Evolutionary conservation across 2,329 filamentous ascomycete species (phyloP).

Genomic region (Phymatotrichopsis omnivora): DNA sequence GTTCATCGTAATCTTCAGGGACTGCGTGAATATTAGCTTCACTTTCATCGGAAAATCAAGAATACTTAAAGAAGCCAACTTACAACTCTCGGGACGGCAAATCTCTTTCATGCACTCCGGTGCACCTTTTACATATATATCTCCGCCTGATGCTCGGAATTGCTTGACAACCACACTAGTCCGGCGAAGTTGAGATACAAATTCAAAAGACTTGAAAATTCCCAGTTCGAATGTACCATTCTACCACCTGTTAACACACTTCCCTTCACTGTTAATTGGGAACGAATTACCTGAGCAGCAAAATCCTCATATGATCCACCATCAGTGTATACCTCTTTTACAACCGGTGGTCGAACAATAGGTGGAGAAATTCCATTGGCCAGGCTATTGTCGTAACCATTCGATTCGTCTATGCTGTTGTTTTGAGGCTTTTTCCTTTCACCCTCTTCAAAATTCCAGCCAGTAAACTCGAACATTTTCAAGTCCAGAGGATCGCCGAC

Average conservation of each 20-base stretch:
- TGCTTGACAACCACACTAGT: constrained; percentile 87
- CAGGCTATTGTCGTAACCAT: constrained; percentile 24
- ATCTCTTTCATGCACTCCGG: constrained; percentile 96
- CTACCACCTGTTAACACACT: constrained; percentile 10
- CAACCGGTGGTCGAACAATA: constrained; percentile 67
- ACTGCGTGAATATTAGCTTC: constrained; percentile 40
- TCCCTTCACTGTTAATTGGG: constrained; percentile 34
- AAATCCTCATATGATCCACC: constrained; percentile 12
- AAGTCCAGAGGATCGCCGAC: constrained; percentile 89
- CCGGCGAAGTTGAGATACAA: constrained; percentile 81
- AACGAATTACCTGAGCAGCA: constrained; percentile 10
- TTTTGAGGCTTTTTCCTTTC: constrained; percentile 59
- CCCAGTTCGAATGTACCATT: constrained; percentile 61
- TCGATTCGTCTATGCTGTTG: constrained; percentile 53
- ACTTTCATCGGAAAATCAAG: not conserved
- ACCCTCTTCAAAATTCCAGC: constrained; percentile 86
- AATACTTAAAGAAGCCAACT: constrained; percentile 35
- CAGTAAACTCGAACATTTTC: constrained; percentile 97
- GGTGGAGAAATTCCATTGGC: constrained; percentile 59
- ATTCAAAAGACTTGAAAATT: constrained; percentile 85
- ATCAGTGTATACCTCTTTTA: constrained; percentile 33
- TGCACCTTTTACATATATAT: constrained; percentile 90
- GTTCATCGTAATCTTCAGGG: constrained; percentile 78
- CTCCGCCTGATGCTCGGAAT: constrained; percentile 72
- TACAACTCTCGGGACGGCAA: constrained; percentile 68